Evolutionary conservation across 1,284 basidiomycete genomes (phyloP).

Genomic region (Ustilago vetiveriae): DNA sequence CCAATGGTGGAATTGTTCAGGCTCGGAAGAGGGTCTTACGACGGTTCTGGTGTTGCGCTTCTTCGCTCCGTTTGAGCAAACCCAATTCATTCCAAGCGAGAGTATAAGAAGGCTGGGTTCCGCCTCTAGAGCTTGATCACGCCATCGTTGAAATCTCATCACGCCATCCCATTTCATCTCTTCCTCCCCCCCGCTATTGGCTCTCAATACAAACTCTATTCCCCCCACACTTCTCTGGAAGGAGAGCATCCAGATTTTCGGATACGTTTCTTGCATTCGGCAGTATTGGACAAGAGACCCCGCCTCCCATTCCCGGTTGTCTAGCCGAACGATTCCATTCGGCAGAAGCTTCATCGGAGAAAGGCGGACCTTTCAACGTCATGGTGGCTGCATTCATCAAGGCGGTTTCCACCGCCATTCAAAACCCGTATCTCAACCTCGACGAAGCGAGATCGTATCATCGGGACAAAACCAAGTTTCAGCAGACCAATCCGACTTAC

Average conservation of each 20-base stretch:
- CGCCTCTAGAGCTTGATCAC: constrained; percentile 17
- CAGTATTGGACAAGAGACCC: no score
- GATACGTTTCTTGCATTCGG: no score
- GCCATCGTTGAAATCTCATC: constrained; percentile 15
- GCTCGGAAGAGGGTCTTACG: not conserved
- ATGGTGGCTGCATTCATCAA: constrained; percentile 18
- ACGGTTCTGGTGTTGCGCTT: not conserved
- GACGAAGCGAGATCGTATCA: constrained; percentile 15
- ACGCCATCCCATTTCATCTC: constrained; percentile 24
- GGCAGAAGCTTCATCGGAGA: no score
- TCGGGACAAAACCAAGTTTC: constrained; percentile 1
- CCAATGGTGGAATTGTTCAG: no score
- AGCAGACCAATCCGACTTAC: constrained; percentile 7
- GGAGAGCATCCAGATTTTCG: no score
- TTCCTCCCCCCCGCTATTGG: not conserved
- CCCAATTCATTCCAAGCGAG: no score
- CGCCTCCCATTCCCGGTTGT: no score
- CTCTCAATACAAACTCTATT: not conserved
- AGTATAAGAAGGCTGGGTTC: constrained; percentile 27
- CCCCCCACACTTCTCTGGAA: not conserved
- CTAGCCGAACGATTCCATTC: no score
- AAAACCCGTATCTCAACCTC: not conserved
- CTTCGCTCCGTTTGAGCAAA: no score
- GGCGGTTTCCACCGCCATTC: constrained; percentile 7
- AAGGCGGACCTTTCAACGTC: not conserved